Conservation (phyloP, 768 basidiomycete genomes). For the Kwoniella sp. region DNA sequence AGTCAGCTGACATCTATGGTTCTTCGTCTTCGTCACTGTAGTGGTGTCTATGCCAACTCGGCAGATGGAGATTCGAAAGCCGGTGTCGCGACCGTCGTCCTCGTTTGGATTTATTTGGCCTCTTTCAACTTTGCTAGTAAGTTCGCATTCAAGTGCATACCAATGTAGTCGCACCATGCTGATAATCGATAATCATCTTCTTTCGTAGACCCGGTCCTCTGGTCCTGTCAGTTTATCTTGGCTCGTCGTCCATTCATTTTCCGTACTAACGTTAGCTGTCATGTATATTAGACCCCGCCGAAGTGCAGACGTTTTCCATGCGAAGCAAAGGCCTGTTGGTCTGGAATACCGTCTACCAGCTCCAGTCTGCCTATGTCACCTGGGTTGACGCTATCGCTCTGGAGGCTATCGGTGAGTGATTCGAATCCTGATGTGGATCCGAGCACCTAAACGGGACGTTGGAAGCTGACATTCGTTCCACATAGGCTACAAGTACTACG, state of each 20-base stretch:
- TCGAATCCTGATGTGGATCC: not conserved
- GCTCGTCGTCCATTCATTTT: slow-evolving; percentile 9
- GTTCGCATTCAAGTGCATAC: not conserved
- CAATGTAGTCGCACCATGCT: too few species aligned
- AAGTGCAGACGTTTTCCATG: slow-evolving; percentile 56
- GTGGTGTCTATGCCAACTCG: slow-evolving; percentile 48
- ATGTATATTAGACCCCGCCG: slow-evolving; percentile 47
- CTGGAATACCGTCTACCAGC: slow-evolving; percentile 59
- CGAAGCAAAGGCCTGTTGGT: slow-evolving; percentile 56
- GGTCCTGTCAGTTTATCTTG: not conserved
- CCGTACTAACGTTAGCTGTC: too few species aligned
- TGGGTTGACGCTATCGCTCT: slow-evolving; percentile 67
- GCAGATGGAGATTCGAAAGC: slow-evolving; percentile 36
- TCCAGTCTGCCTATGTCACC: slow-evolving; percentile 71
- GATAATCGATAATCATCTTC: too few species aligned
- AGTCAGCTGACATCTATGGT: not conserved
- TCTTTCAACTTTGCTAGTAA: slow-evolving; percentile 51
- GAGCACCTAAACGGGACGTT: too few species aligned
- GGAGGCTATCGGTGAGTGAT: slow-evolving; percentile 40
- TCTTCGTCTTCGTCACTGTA: slow-evolving; percentile 19
- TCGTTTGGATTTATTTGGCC: slow-evolving; percentile 55
- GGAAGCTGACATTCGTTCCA: not conserved
- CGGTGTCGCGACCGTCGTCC: slow-evolving; percentile 50
- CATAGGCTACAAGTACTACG: slow-evolving; percentile 54
- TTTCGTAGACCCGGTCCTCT: slow-evolving; percentile 8